Percentiles rank a stretch among this genome's conserved stretches.
These are phyloP conservation scores for Cerioporus squamosus DNA, from an alignment of 1,284 basidiomycete species.

Conservation along the genomic window DNA sequence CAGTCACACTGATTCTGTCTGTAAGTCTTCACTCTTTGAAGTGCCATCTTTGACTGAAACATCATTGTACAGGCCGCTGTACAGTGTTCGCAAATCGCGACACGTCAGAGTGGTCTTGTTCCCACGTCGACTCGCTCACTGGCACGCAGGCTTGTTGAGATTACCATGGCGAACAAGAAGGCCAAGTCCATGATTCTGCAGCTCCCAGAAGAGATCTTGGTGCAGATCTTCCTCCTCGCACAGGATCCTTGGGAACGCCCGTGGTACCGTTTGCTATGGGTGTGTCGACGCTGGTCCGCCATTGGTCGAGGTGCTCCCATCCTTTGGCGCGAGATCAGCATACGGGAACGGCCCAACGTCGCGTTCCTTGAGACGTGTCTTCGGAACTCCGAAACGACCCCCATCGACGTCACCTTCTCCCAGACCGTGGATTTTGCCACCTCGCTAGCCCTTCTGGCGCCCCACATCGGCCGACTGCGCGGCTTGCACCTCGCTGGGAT, in stretches of 20 bases:
- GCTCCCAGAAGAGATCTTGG: no score
- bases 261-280: conserved; percentile 1
- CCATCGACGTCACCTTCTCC: background rate
- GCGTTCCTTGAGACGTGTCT: background rate
- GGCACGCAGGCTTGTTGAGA: no score
- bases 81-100: no score
- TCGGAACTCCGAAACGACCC: background rate
- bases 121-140: no score
- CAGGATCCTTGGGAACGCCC: conserved; percentile 4
- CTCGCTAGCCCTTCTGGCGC: background rate
- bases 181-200: no score
- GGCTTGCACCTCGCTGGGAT: background rate
- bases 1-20: no score
- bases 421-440: background rate
- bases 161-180: no score
- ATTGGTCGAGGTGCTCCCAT: background rate
- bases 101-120: no score
- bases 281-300: conserved; percentile 3
- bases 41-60: no score
- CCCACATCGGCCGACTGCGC: background rate
- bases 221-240: no score
- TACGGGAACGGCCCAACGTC: background rate
- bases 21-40: no score
- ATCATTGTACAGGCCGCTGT: no score
- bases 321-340: background rate